Conservation (phyloP, 805 yeast genomes). For the Yarrowia porcina region DNA sequence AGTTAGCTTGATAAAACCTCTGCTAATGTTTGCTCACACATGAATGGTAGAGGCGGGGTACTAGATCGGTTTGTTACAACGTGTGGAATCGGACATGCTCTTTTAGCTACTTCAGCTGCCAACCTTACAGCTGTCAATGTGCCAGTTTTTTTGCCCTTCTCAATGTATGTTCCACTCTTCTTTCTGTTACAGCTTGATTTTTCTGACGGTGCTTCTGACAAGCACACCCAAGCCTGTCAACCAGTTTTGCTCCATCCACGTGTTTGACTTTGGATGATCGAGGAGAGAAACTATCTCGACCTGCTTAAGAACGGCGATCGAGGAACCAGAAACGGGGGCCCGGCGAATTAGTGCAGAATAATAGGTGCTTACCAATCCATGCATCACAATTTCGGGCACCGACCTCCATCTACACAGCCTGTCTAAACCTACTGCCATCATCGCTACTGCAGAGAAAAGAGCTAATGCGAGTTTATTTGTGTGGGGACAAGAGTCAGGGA, state of each 20-base stretch:
- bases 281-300: too few relatives aligned
- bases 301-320: too few relatives aligned
- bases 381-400: too few relatives aligned
- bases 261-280: not conserved
- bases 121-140: too few relatives aligned
- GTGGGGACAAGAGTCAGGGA: not conserved
- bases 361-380: not conserved
- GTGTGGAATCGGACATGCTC: too few relatives aligned
- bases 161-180: not conserved
- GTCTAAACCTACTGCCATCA: not conserved
- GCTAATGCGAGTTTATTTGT: not conserved
- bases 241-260: not conserved
- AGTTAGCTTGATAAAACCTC: not conserved
- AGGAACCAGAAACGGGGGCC: not conserved
- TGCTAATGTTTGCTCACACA: not conserved
- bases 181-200: not conserved
- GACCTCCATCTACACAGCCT: not conserved
- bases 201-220: not conserved
- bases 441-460: not conserved
- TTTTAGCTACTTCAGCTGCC: too few relatives aligned
- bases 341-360: not conserved
- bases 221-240: not conserved
- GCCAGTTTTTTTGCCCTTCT: too few relatives aligned
- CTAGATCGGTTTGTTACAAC: too few relatives aligned
- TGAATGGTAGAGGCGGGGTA: not conserved